phyloP scores from a whole-genome alignment of 352 stramenopile genomes.

The Thraustotheca clavata region DNA sequence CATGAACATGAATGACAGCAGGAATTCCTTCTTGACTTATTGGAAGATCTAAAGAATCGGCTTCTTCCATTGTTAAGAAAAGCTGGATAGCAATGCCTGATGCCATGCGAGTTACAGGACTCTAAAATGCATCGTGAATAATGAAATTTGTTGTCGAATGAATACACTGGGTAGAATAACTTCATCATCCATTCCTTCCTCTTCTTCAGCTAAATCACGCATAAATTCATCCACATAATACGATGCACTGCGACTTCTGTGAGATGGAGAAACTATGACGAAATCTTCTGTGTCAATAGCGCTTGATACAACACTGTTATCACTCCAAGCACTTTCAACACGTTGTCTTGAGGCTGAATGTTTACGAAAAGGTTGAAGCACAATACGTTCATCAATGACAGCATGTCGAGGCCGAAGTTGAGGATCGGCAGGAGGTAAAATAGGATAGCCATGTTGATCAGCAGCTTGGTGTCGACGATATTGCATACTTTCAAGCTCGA shows the following conservation, averaged over 20 bases:
- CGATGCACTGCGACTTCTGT: background rate
- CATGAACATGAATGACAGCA: slow-evolving; percentile 4
- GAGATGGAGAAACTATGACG: slow-evolving; percentile 34
- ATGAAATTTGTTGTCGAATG: background rate
- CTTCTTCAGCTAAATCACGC: slow-evolving; percentile 69
- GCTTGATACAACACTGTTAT: slow-evolving; percentile 39
- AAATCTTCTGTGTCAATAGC: slow-evolving; percentile 27
- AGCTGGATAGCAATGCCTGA: slow-evolving; percentile 29
- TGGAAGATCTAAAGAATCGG: slow-evolving; percentile 40
- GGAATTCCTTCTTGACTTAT: slow-evolving; percentile 56
- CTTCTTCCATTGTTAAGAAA: slow-evolving; percentile 53
- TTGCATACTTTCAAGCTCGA: slow-evolving; percentile 68
- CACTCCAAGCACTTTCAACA: slow-evolving; percentile 21
- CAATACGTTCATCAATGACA: slow-evolving; percentile 23
- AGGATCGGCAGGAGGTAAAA: background rate
- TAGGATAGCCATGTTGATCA: background rate
- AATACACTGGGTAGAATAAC: slow-evolving; percentile 4
- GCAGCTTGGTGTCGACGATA: slow-evolving; percentile 30
- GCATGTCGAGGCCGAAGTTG: background rate
- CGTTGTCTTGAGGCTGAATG: background rate
- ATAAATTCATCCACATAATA: slow-evolving; percentile 73
- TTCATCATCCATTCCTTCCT: slow-evolving; percentile 29
- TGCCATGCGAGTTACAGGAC: slow-evolving; percentile 19
- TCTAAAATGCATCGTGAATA: background rate
- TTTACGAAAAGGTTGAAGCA: background rate